Base-by-base conservation (phyloP, 768 basidiomycete species). In the Boletellus sp. region DNA sequence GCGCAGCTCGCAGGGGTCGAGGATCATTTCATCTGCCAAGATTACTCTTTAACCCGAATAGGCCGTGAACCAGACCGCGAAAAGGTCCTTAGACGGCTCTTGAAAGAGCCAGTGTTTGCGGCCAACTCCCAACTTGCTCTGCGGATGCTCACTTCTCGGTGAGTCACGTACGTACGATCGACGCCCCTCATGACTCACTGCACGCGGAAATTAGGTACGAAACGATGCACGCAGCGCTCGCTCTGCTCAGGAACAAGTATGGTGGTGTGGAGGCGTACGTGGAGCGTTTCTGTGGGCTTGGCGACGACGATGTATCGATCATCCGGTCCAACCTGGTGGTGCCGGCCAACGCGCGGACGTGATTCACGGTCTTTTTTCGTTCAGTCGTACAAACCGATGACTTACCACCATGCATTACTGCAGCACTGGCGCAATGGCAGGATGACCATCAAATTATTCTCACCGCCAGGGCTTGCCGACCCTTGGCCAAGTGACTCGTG, bases 101-200 rank as follows among this genome's bases (percentile, higher is more conserved):
- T 75, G 9, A 83, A 83, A 57, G 85, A 88, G 50, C 86, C 89
- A 0, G 52, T 87, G 12, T 90, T 90, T 55, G 83, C 85, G 1
- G 75, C 81, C 6, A 85, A 89, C 56, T 80, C 76, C 36, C 79
- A 86, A 48, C 86, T 87, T 20, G 87, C 87, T 2, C 70, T 88
- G n/a, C 90, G 87, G 53, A 87, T 90, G 86, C 80, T 91, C 45
- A 80, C 84, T 4, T 90, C 87, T 57, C 78, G 84, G 88, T 87
- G 61, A 45, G 53, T 47, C 11, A 11, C 11, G 3, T 11, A 11
- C 9, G 28, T 11, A 26, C 23, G n/a, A 40, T 34, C 19, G 22
- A 32, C 13, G 33, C 3, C 28, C 26, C 7, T 24, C 15, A n/a
- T 39, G 35, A 28, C 46, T 53, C 33, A 44, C 26, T 24, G 9